Evolutionary conservation across 768 basidiomycete species (phyloP).

Genomic region (Russula vinacea): DNA sequence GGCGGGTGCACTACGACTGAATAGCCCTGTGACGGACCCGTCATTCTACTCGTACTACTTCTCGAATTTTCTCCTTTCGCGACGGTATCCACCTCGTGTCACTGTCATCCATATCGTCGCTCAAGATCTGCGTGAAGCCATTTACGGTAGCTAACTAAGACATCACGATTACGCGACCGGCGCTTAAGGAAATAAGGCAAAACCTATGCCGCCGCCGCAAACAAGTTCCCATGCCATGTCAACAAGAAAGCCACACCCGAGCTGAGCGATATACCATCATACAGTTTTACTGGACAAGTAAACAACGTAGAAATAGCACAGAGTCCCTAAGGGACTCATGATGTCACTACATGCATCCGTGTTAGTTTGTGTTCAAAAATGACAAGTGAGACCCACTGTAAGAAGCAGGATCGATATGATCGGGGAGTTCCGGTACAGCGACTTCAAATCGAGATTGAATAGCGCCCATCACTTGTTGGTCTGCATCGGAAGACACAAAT

Average conservation of each 20-base stretch:
- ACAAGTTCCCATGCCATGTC: background rate
- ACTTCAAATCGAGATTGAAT: slow-evolving; percentile 98
- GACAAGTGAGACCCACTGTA: slow-evolving; percentile 67
- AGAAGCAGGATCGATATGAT: slow-evolving; percentile 88
- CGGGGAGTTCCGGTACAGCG: slow-evolving; percentile 91
- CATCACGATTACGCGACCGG: background rate
- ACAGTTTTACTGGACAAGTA: slow-evolving; percentile 24
- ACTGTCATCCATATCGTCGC: background rate
- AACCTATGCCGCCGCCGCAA: background rate
- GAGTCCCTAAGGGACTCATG: slow-evolving; percentile 30
- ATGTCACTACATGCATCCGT: slow-evolving; percentile 40
- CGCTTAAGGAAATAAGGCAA: slow-evolving; percentile 3
- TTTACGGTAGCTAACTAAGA: background rate
- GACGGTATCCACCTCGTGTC: background rate
- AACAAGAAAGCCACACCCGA: background rate
- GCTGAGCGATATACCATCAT: slow-evolving; percentile 13
- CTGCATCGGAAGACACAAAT: slow-evolving; percentile 88
- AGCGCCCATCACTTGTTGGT: slow-evolving; percentile 89
- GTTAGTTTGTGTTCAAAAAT: background rate
- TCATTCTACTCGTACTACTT: slow-evolving; percentile 1
- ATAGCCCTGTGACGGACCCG: background rate
- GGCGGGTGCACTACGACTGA: background rate
- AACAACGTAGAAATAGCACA: slow-evolving; percentile 17
- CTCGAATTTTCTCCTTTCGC: slow-evolving; percentile 11
- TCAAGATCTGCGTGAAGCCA: slow-evolving; percentile 16